Evolutionary conservation across 768 basidiomycete species (phyloP), one percentile per base, ranked within the genome.

Genomic region (Boletus reticulatus): DNA sequence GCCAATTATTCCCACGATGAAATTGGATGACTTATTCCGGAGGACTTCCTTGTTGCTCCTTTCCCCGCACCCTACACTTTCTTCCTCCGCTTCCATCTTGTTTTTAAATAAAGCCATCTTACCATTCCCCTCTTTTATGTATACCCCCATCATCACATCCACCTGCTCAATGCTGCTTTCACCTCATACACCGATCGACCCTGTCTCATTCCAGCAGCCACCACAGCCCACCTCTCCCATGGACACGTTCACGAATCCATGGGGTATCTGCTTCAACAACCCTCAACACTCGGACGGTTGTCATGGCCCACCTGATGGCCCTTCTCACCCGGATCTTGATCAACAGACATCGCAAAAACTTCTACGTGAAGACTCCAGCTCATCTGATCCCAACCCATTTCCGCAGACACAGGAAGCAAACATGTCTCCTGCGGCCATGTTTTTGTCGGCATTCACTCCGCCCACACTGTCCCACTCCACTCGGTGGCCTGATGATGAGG

Each of bases 361-460:
- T 17, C 39, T 62, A 4, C 36, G 48, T 8, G 43, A 60, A 41
- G 57, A 57, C 17, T 27, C 37, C 37, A 9, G 6, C 45, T 16
- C 55, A 11, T 41, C 55, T 2, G 14, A 31, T 29, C 0, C 56
- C 17, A 41, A 43, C 24, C 34, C 41, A 2, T 49, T 55, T 32
- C 44, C 67, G 45, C 68, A 50, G 24, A 9, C 59, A 8, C 55
- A 50, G 17, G 65, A 60, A 2, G 14, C 51, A 19, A 44, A 70
- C 16, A 61, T 75, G 16, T 92, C 89, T 1, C 88, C 89, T 2
- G 89, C 90, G 0, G 88, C 88, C 0, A 76, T 84, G 70, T 93
- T 92, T 61, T 75, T 92, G 31, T 81, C 88, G 14, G 75, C 82
- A 12, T 88, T 89, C 71, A 79, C 76, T 20, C 76, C 80, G 3